Evolutionary conservation across 1,284 basidiomycete genomes (phyloP).

Genomic region (Cutaneotrichosporon dermatis): DNA sequence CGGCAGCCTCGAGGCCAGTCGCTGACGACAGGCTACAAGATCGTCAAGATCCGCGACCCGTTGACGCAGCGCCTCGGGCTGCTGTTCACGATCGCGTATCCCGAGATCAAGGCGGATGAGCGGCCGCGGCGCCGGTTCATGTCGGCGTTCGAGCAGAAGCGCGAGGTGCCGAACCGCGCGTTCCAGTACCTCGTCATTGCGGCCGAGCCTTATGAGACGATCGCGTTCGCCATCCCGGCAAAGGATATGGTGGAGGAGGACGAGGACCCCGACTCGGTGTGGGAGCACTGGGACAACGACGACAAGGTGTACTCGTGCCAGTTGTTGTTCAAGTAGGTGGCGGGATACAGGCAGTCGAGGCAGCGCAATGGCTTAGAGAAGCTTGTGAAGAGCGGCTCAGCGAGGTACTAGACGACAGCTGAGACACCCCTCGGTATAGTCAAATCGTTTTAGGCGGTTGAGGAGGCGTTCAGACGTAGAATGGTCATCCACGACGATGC

Average conservation of each 20-base stretch:
- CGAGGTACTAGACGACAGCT: too few relatives aligned
- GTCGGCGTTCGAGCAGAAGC: slow-evolving; percentile 97
- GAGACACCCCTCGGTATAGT: too few relatives aligned
- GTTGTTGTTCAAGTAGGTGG: slow-evolving; percentile 67
- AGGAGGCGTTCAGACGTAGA: too few relatives aligned
- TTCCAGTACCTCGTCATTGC: slow-evolving; percentile 97
- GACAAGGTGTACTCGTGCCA: slow-evolving; percentile 95
- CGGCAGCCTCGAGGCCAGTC: not conserved
- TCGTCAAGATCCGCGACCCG: slow-evolving; percentile 54
- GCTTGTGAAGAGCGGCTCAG: too few relatives aligned
- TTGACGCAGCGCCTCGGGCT: slow-evolving; percentile 63
- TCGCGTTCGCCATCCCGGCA: slow-evolving; percentile 96
- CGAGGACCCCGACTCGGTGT: slow-evolving; percentile 81
- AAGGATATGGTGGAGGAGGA: slow-evolving; percentile 81
- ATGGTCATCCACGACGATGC: too few relatives aligned
- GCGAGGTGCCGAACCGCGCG: slow-evolving; percentile 89
- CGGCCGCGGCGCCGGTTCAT: slow-evolving; percentile 88
- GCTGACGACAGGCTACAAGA: slow-evolving; percentile 45
- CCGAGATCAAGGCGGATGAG: slow-evolving; percentile 84
- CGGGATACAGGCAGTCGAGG: too few relatives aligned
- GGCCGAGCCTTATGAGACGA: slow-evolving; percentile 97
- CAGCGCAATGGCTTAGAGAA: too few relatives aligned
- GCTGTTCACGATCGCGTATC: slow-evolving; percentile 94
- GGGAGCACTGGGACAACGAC: slow-evolving; percentile 96
- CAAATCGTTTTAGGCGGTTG: too few relatives aligned